These are phyloP conservation scores for Eucalyptus curtisii DNA, from an alignment of 345 rosid genomes.

Conservation along the genomic window DNA sequence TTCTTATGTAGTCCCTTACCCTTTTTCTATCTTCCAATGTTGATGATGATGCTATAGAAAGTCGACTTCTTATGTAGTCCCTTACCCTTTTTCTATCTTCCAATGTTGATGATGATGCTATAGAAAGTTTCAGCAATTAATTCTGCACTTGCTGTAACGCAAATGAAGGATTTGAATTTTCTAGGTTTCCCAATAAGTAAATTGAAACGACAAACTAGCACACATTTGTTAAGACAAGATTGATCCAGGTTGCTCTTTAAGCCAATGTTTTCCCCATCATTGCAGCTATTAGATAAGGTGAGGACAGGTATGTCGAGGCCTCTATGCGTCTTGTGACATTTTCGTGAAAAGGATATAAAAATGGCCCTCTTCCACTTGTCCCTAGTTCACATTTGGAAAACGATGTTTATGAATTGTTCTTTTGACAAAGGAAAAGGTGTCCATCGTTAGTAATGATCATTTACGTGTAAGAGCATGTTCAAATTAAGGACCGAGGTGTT, in stretches of 20 bases:
- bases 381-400: not conserved
- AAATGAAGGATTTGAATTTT: not conserved
- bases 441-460: not conserved
- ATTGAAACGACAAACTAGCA: not conserved
- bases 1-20: not conserved
- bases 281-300: not conserved
- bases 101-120: not conserved
- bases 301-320: not conserved
- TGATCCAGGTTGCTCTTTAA: not conserved
- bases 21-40: not conserved
- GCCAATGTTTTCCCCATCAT: not conserved
- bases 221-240: not conserved
- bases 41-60: not conserved
- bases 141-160: not conserved
- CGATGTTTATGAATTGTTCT: not conserved
- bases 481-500: not conserved
- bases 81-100: not conserved
- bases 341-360: not conserved
- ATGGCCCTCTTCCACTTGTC: not conserved
- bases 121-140: not conserved
- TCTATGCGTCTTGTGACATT: not conserved
- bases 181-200: not conserved
- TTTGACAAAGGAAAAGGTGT: not conserved
- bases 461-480: not conserved
- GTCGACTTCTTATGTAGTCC: too few relatives aligned